Evolutionary conservation across 129 eudicot species (phyloP), one percentile per base, ranked within the genome.

Genomic region (Sambucus nigra): DNA sequence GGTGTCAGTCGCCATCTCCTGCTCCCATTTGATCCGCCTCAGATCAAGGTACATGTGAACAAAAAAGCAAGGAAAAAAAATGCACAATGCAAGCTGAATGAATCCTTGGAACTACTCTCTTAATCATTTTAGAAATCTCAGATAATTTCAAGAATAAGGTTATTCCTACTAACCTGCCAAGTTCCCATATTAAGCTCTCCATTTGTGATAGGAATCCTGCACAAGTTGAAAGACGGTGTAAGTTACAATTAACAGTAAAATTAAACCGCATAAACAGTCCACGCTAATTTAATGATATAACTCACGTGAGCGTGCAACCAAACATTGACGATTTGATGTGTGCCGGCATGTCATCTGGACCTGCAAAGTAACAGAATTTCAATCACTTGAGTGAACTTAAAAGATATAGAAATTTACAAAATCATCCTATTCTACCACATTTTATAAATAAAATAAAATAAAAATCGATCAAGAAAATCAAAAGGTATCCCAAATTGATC

Each of bases 281-380:
- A 40, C 44, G 28, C 25, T 7, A 26, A 44, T 12, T 1, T 47
- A 40, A 5, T 45, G 40, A 69, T 32, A 72, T 41, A 68, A 50
- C 47, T 69, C 53, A 82, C 98, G 87, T 81, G 71, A 91, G 86
- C 25, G 86, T 62, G 72, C 95, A 85, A 52, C 99, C 99, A 76
- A 91, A 91, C 95, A 91, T 91, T 28, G 99, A 91, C 47, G 99
- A 85, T 70, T 91, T 91, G 66, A 91, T 79, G 63, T 91, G 95
- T 40, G 99, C 95, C 13, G 99, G 99, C 99, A 91, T 91, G 66
- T 91, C 99, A 74, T 91, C 99, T 50, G 94, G 88, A 66, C 99
- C 97, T 84, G 83, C 73, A 80, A 56, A 18, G 20, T 42, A 5
- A 42, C 19, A 16, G 42, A 35, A 15, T 15, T 35, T 35, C 8